Evolutionary conservation across 2,329 filamentous ascomycete genomes (phyloP).

Genomic region (Zasmidium cellare): DNA sequence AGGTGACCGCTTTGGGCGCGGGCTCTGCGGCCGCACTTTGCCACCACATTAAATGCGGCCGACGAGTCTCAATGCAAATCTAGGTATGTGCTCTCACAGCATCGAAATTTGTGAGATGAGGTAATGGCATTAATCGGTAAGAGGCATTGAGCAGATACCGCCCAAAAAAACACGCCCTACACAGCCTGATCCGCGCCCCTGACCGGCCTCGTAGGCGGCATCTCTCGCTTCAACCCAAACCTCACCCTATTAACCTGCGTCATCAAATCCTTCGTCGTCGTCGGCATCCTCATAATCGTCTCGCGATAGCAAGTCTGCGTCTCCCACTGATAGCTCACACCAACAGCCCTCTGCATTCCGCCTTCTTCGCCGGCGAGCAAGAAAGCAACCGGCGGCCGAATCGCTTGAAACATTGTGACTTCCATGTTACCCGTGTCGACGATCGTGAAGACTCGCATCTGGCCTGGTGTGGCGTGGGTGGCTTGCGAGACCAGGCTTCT

Average conservation of each 20-base stretch:
- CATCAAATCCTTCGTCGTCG: slow-evolving; percentile 9
- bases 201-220: background rate
- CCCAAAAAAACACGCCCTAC: background rate
- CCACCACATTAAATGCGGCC: background rate
- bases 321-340: slow-evolving; percentile 10
- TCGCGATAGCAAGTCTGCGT: slow-evolving; percentile 10
- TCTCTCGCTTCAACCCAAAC: slow-evolving; percentile 6
- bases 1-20: background rate
- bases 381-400: slow-evolving; percentile 8
- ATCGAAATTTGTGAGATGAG: no score
- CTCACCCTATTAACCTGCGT: background rate
- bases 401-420: slow-evolving; percentile 10
- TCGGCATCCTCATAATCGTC: slow-evolving; percentile 12
- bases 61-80: no score
- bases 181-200: background rate
- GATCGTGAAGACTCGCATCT: slow-evolving; percentile 9
- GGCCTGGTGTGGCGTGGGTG: slow-evolving; percentile 4
- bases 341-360: slow-evolving; percentile 10
- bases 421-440: slow-evolving; percentile 13
- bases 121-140: no score
- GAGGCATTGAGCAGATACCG: no score
- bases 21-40: background rate
- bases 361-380: slow-evolving; percentile 10
- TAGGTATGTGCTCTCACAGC: no score
- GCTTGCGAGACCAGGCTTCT: slow-evolving; percentile 1